Conservation (phyloP, 2,329 filamentous ascomycete species). For the Ophiostoma quercus region DNA sequence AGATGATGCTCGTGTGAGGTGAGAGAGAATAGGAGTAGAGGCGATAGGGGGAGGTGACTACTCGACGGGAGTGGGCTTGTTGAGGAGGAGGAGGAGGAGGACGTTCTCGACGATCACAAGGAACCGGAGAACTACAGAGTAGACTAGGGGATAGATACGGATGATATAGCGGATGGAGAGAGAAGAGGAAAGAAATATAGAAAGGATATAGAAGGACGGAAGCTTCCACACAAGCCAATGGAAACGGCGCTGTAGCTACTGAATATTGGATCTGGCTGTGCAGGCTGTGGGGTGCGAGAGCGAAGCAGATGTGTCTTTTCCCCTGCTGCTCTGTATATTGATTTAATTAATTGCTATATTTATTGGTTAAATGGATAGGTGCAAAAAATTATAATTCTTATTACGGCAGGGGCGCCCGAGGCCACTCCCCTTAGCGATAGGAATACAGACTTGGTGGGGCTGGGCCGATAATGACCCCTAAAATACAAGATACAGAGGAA, state of each 20-base stretch:
- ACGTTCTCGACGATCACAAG: constrained; percentile 9
- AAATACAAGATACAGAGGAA: background rate
- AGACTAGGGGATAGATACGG: background rate
- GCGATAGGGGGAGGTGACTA: background rate
- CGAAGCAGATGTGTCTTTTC: constrained; percentile 15
- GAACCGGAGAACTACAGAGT: background rate
- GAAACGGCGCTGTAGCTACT: background rate
- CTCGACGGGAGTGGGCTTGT: background rate
- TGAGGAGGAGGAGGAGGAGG: background rate
- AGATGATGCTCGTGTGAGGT: constrained; percentile 6
- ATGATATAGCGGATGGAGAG: constrained; percentile 1
- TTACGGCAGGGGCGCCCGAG: background rate
- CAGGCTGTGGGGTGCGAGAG: constrained; percentile 4
- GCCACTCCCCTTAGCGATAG: background rate
- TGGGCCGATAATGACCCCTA: background rate
- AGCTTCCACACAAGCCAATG: constrained; percentile 7
- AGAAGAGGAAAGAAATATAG: constrained; percentile 1
- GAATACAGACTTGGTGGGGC: background rate
- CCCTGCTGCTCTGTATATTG: background rate
- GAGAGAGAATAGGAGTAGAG: constrained; percentile 10
- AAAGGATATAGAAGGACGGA: constrained; percentile 4
- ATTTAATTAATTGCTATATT: background rate
- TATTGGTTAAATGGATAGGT: background rate
- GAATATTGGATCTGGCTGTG: background rate
- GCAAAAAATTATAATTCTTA: constrained; percentile 7